These are phyloP conservation scores for Tolypocladium ophioglossoides DNA, from an alignment of 2,329 filamentous ascomycete species.

Conservation along the genomic window DNA sequence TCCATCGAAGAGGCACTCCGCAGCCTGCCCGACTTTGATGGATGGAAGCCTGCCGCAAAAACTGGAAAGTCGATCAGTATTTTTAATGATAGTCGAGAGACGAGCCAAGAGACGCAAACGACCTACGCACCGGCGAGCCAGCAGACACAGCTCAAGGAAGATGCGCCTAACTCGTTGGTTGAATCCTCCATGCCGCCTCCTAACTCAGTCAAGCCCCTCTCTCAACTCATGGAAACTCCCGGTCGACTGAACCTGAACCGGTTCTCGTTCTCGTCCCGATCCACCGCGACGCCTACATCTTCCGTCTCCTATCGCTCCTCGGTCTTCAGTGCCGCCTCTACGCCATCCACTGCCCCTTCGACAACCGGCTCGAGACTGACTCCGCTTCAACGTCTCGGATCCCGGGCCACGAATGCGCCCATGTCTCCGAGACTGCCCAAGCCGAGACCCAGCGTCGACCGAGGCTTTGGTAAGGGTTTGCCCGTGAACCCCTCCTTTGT, in stretches of 20 bases:
- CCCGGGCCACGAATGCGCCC: conserved; percentile 24
- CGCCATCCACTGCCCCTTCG: conserved; percentile 31
- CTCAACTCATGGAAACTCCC: conserved; percentile 17
- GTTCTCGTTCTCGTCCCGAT: conserved; percentile 22
- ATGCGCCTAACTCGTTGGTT: conserved; percentile 11
- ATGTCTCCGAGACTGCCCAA: conserved; percentile 18
- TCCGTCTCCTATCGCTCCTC: conserved; percentile 23
- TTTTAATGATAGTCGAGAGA: conserved; percentile 28
- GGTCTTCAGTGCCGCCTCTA: conserved; percentile 23
- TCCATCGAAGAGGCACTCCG: conserved; percentile 44
- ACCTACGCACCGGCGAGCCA: conserved; percentile 10
- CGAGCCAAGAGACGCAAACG: conserved; percentile 5
- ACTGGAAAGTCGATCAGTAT: conserved; percentile 28
- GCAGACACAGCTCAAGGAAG: conserved; percentile 9
- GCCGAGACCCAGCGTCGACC: conserved; percentile 13
- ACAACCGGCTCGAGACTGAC: conserved; percentile 34
- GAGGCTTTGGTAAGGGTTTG: conserved; percentile 20
- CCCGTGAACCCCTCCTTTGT: conserved; percentile 44
- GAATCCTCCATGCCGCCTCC: conserved; percentile 19
- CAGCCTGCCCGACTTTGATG: conserved; percentile 40
- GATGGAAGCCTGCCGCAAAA: conserved; percentile 30
- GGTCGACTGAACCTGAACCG: conserved; percentile 19
- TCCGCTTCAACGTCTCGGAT: conserved; percentile 43
- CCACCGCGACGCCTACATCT: conserved; percentile 22
- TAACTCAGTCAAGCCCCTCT: conserved; percentile 8